phyloP scores from a whole-genome alignment of 768 basidiomycete species.

The Boletus rubropictus region DNA sequence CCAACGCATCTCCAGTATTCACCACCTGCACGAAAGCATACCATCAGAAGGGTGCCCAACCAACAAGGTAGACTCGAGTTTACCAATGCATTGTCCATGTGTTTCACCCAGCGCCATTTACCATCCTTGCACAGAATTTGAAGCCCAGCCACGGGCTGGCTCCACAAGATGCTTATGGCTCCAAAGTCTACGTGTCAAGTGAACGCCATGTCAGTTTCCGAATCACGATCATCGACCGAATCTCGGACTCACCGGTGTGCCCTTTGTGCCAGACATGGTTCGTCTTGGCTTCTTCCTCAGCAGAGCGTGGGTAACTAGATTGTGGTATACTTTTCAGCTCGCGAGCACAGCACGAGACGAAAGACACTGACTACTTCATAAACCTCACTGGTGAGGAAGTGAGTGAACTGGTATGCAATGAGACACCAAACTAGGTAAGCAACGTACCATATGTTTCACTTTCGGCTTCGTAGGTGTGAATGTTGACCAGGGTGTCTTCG shows the following conservation, averaged over 20 bases:
- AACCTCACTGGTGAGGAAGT: constrained; percentile 41
- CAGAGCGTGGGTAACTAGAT: constrained; percentile 43
- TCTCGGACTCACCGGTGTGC: constrained; percentile 40
- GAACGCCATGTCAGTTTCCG: not conserved
- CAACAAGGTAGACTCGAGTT: not conserved
- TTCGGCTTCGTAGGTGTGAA: constrained; percentile 39
- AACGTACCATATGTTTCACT: constrained; percentile 40
- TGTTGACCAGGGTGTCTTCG: constrained; percentile 46
- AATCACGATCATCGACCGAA: no score
- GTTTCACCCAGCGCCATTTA: constrained; percentile 53
- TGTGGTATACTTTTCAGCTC: not conserved
- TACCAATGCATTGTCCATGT: constrained; percentile 54
- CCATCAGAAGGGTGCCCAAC: not conserved
- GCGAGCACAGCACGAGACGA: not conserved
- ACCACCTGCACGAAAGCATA: constrained; percentile 38
- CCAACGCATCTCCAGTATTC: constrained; percentile 54
- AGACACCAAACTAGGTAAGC: not conserved
- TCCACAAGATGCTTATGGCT: constrained; percentile 52
- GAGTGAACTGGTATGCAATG: not conserved
- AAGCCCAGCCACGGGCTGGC: constrained; percentile 53
- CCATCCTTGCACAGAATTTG: constrained; percentile 51
- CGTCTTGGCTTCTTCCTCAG: constrained; percentile 45
- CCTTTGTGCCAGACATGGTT: constrained; percentile 58
- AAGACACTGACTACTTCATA: constrained; percentile 56
- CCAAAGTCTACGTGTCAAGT: constrained; percentile 40